Evolutionary conservation across 805 yeast species (phyloP).

Genomic region (Metschnikowia lochheadii): DNA sequence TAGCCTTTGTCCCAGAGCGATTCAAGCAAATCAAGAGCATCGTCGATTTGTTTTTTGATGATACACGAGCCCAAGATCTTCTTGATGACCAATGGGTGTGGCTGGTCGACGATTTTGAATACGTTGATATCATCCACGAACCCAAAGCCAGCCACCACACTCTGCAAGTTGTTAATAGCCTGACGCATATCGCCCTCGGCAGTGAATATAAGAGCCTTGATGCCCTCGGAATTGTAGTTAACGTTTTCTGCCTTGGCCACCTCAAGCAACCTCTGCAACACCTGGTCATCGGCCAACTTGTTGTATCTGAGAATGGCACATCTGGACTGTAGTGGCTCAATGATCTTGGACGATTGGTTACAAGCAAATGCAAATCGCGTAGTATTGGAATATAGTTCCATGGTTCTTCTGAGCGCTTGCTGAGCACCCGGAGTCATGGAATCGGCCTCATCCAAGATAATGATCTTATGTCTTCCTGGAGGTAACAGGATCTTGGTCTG

Average conservation of each 20-base stretch:
- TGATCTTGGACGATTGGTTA: constrained; percentile 89
- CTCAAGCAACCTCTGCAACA: constrained; percentile 68
- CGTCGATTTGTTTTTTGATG: constrained; percentile 49
- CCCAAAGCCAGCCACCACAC: constrained; percentile 91
- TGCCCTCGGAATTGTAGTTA: constrained; percentile 80
- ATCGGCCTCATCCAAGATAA: constrained; percentile 93
- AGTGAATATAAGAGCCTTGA: constrained; percentile 87
- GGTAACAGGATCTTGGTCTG: constrained; percentile 88
- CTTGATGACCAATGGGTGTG: constrained; percentile 84
- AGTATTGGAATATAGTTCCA: constrained; percentile 93
- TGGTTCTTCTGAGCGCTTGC: constrained; percentile 88
- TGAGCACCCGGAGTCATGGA: constrained; percentile 97
- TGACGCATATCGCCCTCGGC: constrained; percentile 99
- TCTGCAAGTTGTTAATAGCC: constrained; percentile 89
- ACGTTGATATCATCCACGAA: constrained; percentile 90
- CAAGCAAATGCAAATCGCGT: constrained; percentile 99
- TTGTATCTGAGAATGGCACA: constrained; percentile 90
- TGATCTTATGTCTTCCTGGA: constrained; percentile 84
- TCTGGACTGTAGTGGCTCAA: constrained; percentile 93
- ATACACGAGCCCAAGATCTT: constrained; percentile 49
- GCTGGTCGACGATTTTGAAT: constrained; percentile 91
- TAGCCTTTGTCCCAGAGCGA: constrained; percentile 87
- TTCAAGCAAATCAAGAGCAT: constrained; percentile 58
- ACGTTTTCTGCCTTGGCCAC: constrained; percentile 68
- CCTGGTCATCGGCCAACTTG: constrained; percentile 79